Conservation (phyloP, 805 yeast species). For the Starmerella potacharoeniae region DNA sequence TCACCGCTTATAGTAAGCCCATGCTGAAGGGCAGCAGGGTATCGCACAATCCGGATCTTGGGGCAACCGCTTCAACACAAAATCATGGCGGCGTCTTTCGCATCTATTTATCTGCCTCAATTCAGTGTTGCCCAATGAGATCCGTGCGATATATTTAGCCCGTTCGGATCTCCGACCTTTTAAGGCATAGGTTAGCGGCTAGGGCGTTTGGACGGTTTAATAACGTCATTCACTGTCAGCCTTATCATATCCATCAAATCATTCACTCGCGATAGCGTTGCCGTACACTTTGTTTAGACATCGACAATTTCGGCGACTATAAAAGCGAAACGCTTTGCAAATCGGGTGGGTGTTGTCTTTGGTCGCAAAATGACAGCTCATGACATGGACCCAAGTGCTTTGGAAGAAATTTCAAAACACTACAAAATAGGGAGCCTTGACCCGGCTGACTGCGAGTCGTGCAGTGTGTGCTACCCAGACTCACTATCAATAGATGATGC, state of each 20-base stretch:
- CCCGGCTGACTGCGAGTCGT: constrained; percentile 19
- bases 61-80: too few species aligned
- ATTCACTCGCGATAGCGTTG: neutral
- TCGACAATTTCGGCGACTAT: neutral
- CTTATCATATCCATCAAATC: neutral
- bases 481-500: constrained; percentile 37
- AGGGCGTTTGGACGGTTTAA: neutral
- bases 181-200: neutral
- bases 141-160: too few species aligned
- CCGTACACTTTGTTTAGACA: neutral
- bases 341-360: neutral
- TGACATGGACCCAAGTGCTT: neutral
- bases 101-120: too few species aligned
- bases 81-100: too few species aligned
- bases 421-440: constrained; percentile 15
- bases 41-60: too few species aligned
- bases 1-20: too few species aligned
- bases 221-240: neutral
- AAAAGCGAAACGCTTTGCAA: neutral
- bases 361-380: neutral
- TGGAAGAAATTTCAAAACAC: constrained; percentile 7
- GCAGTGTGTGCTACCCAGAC: constrained; percentile 18
- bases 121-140: too few species aligned
- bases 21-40: too few species aligned
- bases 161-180: neutral